A percentile compares a stretch with the other conserved stretches of the same genome.
Conservation (phyloP, 2,329 filamentous ascomycete genomes). For the Aureobasidium sp. region DNA sequence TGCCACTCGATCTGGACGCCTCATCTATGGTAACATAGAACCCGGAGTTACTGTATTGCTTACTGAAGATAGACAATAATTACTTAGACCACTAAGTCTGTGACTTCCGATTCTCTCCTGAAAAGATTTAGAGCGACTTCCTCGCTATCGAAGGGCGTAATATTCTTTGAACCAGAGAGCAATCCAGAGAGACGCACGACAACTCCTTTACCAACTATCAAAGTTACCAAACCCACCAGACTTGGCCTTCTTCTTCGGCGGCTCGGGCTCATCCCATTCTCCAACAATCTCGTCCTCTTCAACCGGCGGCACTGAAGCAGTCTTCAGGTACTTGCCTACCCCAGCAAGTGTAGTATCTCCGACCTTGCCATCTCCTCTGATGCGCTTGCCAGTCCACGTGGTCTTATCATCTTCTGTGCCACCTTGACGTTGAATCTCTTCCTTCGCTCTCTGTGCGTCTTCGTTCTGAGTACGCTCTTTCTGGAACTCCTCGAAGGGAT, state of each 20-base stretch:
- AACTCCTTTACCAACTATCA: slow-evolving; percentile 77
- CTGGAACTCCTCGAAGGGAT: slow-evolving; percentile 95
- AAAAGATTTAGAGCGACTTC: no score
- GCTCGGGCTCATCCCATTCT: slow-evolving; percentile 69
- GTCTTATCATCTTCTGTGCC: slow-evolving; percentile 88
- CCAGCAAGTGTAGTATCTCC: slow-evolving; percentile 54
- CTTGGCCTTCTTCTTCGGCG: slow-evolving; percentile 79
- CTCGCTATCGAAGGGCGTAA: background rate
- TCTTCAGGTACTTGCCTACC: slow-evolving; percentile 86
- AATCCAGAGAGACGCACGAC: no score
- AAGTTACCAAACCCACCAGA: slow-evolving; percentile 92
- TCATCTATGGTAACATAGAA: no score
- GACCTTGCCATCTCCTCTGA: slow-evolving; percentile 72
- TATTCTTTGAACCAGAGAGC: no score
- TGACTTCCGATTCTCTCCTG: no score
- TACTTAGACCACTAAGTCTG: no score
- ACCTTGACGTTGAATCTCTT: slow-evolving; percentile 69
- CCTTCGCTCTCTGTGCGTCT: slow-evolving; percentile 69
- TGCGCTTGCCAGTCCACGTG: slow-evolving; percentile 96
- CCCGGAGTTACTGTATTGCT: no score
- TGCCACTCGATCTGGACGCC: no score
- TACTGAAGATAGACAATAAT: no score
- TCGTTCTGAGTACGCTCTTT: slow-evolving; percentile 63
- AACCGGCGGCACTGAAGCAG: slow-evolving; percentile 32
- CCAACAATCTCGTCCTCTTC: slow-evolving; percentile 67